A percentile compares a stretch with the other conserved stretches of the same genome.
Conservation (phyloP, 1,284 basidiomycete genomes). For the Ustilago hordei region DNA sequence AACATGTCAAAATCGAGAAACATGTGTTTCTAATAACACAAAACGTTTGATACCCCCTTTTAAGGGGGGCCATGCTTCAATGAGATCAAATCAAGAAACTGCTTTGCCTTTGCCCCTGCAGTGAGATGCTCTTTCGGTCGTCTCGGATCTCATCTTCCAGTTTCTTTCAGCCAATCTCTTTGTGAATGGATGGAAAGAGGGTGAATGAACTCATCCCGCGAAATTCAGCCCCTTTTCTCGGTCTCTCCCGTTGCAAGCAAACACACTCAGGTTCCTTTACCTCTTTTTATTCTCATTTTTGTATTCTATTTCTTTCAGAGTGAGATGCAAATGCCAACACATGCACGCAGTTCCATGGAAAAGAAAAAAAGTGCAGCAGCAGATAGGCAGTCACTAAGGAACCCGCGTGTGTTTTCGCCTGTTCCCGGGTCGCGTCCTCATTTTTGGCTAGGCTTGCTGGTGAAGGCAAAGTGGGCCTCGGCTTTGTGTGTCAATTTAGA, state of each 20-base stretch:
- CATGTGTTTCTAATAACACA: no score
- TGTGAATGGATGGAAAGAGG: neutral
- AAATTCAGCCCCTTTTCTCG: slow-evolving; percentile 3
- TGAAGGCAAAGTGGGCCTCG: slow-evolving; percentile 6
- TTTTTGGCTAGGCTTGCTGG: neutral
- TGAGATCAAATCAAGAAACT: no score
- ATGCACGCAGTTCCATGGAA: slow-evolving; percentile 5
- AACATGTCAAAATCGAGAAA: no score
- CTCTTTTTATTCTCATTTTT: neutral
- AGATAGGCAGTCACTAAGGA: neutral
- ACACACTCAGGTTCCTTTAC: neutral
- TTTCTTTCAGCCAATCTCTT: no score
- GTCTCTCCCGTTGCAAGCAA: neutral
- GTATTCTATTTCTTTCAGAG: neutral
- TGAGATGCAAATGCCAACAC: neutral
- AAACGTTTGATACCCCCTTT: no score
- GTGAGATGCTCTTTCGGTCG: no score
- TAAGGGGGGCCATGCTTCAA: no score
- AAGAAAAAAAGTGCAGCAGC: neutral
- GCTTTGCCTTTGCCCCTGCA: no score
- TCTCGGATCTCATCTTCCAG: no score
- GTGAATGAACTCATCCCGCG: slow-evolving; percentile 1
- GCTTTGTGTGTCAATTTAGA: slow-evolving; percentile 11
- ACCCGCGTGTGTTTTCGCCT: slow-evolving; percentile 2
- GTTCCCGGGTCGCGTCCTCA: slow-evolving; percentile 7